Percentiles rank a stretch among this genome's conserved stretches.
Evolutionary conservation across 768 basidiomycete species (phyloP).

Genomic region (Mrakia gelida): DNA sequence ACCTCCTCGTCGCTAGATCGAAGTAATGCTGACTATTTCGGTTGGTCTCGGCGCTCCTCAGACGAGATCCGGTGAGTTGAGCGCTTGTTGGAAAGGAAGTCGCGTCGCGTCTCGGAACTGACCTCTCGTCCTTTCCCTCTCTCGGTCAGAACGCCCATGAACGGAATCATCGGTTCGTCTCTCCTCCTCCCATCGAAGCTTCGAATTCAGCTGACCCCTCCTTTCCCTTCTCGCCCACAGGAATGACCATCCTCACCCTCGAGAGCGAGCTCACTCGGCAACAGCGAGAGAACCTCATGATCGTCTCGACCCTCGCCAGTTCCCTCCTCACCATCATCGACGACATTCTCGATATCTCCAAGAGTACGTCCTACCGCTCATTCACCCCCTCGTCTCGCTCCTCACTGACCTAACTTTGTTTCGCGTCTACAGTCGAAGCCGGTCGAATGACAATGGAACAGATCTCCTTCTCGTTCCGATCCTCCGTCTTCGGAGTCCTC

Average conservation of each 20-base stretch:
- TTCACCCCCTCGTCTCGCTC: not conserved
- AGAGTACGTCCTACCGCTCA: conserved; percentile 64
- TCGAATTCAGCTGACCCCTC: not conserved
- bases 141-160: conserved; percentile 79
- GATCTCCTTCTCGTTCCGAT: conserved; percentile 95
- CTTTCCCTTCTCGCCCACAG: not conserved
- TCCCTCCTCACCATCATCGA: conserved; percentile 94
- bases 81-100: too few relatives aligned
- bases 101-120: too few relatives aligned
- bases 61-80: conserved; percentile 43
- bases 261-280: conserved; percentile 92
- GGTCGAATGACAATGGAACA: conserved; percentile 99
- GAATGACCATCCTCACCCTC: conserved; percentile 92
- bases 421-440: conserved; percentile 71
- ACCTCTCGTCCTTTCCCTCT: too few relatives aligned
- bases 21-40: not conserved
- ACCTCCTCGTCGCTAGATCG: conserved; percentile 33
- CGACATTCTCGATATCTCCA: conserved; percentile 98
- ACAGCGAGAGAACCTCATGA: conserved; percentile 88
- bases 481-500: conserved; percentile 92
- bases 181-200: not conserved
- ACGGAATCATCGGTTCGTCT: conserved; percentile 84
- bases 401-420: conserved; percentile 29
- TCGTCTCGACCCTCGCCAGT: conserved; percentile 90
- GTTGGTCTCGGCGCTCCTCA: not conserved